phyloP scores from a whole-genome alignment of 2,329 filamentous ascomycete genomes.

The Setomelanomma holmii region DNA sequence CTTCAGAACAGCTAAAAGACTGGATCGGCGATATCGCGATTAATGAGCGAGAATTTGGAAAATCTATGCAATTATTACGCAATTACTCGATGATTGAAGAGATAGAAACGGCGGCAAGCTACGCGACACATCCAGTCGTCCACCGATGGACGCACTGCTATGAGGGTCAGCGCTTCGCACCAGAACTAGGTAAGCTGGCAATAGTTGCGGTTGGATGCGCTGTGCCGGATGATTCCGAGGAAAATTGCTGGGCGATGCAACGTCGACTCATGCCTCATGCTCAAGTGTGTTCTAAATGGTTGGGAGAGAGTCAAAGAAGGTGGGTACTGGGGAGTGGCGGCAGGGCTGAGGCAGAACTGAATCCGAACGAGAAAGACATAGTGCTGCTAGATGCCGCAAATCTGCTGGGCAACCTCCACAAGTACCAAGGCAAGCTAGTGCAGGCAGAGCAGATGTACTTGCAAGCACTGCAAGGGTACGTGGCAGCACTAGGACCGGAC shows the following conservation, averaged over 20 bases:
- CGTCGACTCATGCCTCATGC: conserved; percentile 27
- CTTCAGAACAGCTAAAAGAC: conserved; percentile 14
- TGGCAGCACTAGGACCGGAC: too few relatives aligned
- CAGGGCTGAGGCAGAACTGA: neutral
- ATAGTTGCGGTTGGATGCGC: conserved; percentile 18
- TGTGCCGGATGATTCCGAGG: conserved; percentile 8
- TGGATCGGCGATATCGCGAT: conserved; percentile 18
- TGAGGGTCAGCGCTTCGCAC: conserved; percentile 16
- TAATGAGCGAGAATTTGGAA: conserved; percentile 22
- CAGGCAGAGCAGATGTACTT: too few relatives aligned
- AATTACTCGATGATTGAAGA: conserved; percentile 33
- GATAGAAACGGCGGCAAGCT: conserved; percentile 15
- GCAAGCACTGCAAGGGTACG: too few relatives aligned
- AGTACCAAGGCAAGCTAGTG: too few relatives aligned
- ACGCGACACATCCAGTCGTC: conserved; percentile 27
- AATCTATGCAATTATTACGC: conserved; percentile 26
- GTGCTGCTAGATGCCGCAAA: conserved; percentile 18
- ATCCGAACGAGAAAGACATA: conserved; percentile 3
- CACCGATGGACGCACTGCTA: conserved; percentile 23
- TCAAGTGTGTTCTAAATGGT: conserved; percentile 10
- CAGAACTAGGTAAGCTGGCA: conserved; percentile 13
- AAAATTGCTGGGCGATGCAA: conserved; percentile 17
- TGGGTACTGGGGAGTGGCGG: neutral
- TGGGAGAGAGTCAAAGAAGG: conserved; percentile 6
- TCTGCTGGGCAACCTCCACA: conserved; percentile 8